Conservation (phyloP, 2,329 filamentous ascomycete species). For the Fusarium avenaceum region DNA sequence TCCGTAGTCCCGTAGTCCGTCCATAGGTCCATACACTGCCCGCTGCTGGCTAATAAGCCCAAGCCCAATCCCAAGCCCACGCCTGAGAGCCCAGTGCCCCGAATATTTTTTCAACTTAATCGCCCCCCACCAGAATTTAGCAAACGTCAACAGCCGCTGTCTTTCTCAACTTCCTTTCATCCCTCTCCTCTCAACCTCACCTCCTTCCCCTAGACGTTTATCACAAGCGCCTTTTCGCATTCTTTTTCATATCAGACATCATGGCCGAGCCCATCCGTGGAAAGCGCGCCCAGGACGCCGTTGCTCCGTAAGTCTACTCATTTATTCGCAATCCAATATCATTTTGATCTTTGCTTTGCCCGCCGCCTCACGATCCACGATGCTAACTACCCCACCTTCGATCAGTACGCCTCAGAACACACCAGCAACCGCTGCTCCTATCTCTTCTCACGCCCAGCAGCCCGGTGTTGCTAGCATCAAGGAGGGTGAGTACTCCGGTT, state of each 20-base stretch:
- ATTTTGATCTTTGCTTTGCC: slow-evolving; percentile 40
- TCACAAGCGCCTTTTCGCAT: slow-evolving; percentile 47
- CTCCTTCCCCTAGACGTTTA: slow-evolving; percentile 49
- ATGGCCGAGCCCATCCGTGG: slow-evolving; percentile 76
- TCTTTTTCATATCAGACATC: slow-evolving; percentile 53
- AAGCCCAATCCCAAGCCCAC: slow-evolving; percentile 32
- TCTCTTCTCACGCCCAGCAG: slow-evolving; percentile 97
- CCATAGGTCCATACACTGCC: not conserved
- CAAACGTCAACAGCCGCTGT: slow-evolving; percentile 54
- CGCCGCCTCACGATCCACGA: slow-evolving; percentile 42
- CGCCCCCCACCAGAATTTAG: slow-evolving; percentile 59
- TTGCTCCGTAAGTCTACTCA: slow-evolving; percentile 68
- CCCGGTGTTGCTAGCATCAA: slow-evolving; percentile 95
- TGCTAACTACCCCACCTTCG: slow-evolving; percentile 63
- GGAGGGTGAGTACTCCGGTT: slow-evolving; percentile 78
- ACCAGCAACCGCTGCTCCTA: slow-evolving; percentile 93
- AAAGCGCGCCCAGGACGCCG: slow-evolving; percentile 69
- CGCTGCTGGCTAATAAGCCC: slow-evolving; percentile 35
- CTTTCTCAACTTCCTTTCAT: slow-evolving; percentile 54
- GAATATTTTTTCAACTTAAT: slow-evolving; percentile 54
- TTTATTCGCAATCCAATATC: slow-evolving; percentile 30
- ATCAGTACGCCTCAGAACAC: slow-evolving; percentile 97
- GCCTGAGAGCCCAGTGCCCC: slow-evolving; percentile 46
- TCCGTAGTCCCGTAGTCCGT: too few species aligned
- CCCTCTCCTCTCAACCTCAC: slow-evolving; percentile 51